phyloP scores from a whole-genome alignment of 345 rosid species.

The Euphorbia tirucalli region DNA sequence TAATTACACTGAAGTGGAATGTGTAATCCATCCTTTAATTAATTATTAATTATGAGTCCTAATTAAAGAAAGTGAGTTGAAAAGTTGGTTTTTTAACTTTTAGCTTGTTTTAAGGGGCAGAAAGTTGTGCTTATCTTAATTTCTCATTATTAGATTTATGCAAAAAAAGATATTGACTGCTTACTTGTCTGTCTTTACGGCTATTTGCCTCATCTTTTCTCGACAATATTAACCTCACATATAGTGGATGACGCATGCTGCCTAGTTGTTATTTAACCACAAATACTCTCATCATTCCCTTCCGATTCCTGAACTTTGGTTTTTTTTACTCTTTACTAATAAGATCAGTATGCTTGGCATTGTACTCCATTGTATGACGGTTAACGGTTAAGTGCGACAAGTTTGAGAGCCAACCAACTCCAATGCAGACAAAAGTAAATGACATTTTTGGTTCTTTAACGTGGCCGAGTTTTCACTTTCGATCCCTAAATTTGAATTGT shows the following conservation, averaged over 20 bases:
- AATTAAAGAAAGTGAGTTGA: neutral
- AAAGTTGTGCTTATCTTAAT: neutral
- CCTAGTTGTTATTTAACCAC: neutral
- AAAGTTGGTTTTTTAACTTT: neutral
- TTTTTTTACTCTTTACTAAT: no score
- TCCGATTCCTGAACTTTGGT: no score
- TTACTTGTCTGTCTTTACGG: constrained; percentile 29
- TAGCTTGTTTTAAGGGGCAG: neutral
- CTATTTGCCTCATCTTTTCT: constrained; percentile 33
- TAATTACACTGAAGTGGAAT: constrained; percentile 21
- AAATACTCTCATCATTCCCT: neutral
- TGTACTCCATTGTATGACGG: no score
- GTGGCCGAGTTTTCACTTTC: no score
- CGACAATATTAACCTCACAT: constrained; percentile 23
- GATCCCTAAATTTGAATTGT: no score
- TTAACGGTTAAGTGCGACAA: no score
- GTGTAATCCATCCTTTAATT: neutral
- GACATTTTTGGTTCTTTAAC: no score
- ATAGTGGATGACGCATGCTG: constrained; percentile 5
- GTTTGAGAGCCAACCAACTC: no score
- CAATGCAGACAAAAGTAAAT: no score
- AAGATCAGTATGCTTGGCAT: no score
- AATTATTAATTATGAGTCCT: neutral
- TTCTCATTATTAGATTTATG: no score
- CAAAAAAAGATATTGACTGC: no score